A percentile compares a stretch with the other conserved stretches of the same genome.
phyloP scores from a whole-genome alignment of 2,329 filamentous ascomycete species.

The Teratosphaeriaceae sp. region DNA sequence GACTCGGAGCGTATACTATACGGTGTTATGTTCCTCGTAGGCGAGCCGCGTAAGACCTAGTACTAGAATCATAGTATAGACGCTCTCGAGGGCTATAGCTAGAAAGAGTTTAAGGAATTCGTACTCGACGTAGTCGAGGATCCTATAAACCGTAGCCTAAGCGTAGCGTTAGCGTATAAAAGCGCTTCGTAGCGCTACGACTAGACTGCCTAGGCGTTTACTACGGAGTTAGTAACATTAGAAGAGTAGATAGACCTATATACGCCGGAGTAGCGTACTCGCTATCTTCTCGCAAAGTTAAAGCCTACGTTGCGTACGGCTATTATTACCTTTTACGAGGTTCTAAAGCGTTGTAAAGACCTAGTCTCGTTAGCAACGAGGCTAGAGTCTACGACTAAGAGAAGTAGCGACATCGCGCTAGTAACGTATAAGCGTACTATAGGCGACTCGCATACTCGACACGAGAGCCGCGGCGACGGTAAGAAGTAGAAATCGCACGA shows the following conservation, averaged over 20 bases:
- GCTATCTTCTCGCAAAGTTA: slow-evolving; percentile 3
- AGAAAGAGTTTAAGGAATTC: background rate
- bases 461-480: too few relatives aligned
- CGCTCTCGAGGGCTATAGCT: background rate
- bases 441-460: background rate
- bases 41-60: background rate
- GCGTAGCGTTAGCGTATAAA: background rate
- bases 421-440: background rate
- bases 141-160: background rate
- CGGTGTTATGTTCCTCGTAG: slow-evolving; percentile 1
- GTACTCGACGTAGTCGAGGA: background rate
- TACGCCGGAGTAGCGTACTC: background rate
- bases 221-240: background rate
- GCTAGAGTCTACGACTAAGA: background rate
- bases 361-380: background rate
- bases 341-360: background rate
- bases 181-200: background rate
- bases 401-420: too few relatives aligned
- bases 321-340: background rate
- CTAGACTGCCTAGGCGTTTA: background rate
- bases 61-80: background rate
- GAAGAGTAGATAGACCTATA: background rate
- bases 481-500: background rate
- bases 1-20: background rate
- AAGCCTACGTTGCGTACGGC: slow-evolving; percentile 2